Evolutionary conservation across 1,139 yeast genomes (phyloP), one percentile per base, ranked within the genome.

Genomic region (Candida tropicalis): DNA sequence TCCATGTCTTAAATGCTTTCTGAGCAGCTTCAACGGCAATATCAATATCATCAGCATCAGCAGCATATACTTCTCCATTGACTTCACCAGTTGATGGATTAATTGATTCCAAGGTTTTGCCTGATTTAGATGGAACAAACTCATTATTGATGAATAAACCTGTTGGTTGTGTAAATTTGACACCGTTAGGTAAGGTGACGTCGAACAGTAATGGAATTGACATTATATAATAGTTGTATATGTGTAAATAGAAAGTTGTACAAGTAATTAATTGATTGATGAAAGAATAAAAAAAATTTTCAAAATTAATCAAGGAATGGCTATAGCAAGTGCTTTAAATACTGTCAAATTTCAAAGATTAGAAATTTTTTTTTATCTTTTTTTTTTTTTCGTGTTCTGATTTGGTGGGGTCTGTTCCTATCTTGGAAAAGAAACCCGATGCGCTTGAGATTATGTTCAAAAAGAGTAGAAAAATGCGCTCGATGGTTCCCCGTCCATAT

Each of bases 111-210:
- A 83, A 68, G 24, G 82, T 82, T 57, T 81, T 77, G 27, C 89
- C 89, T 15, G 79, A 65, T 48, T 73, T 68, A 24, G 90, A 75
- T 44, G 75, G 65, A 49, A 85, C 84, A 58, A 84, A 88, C 63
- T 87, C 87, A 62, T 86, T 86, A 72, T 87, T 84, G 63, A 88
- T 85, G 74, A 87, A 87, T 58, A 88, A 73, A 46, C 96, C 96
- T 13, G 85, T 70, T 50, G 95, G 96, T 63, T 87, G 72, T 64
- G 72, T 42, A 61, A 73, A 79, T 41, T 69, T 69, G 43, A 63
- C 58, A 39, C 87, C 87, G 46, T 76, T 77, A 40, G 87, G 85
- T 53, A 82, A 68, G 4, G 71, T 65, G 47, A 81, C 70, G 45
- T 74, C 73, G 55, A 63, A 59, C 55, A 59, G 60, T 52, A 73